Percentiles rank a stretch among this genome's conserved stretches.
These are phyloP conservation scores for Wickerhamomyces kurtzmanii DNA, from an alignment of 805 yeast species.

Conservation along the genomic window DNA sequence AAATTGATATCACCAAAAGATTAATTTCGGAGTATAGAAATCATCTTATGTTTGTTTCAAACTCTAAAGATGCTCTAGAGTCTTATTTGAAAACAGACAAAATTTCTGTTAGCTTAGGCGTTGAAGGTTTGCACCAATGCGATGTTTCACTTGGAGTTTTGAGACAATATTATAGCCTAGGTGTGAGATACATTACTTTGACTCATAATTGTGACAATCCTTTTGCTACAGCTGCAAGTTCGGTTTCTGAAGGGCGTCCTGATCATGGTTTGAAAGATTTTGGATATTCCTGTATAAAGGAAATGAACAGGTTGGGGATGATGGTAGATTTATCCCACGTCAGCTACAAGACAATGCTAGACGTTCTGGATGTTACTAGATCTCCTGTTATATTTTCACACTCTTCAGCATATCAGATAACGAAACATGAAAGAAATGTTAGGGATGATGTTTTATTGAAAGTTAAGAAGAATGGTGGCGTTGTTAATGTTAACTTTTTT, in stretches of 20 bases:
- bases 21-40: conserved; percentile 30
- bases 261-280: conserved; percentile 33
- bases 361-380: conserved; percentile 26
- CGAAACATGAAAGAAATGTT: conserved; percentile 36
- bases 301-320: conserved; percentile 45
- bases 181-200: conserved; percentile 43
- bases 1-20: conserved; percentile 39
- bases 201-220: conserved; percentile 51
- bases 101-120: conserved; percentile 39
- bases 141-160: conserved; percentile 39
- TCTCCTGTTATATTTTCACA: conserved; percentile 43
- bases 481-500: conserved; percentile 35
- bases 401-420: conserved; percentile 30
- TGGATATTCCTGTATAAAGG: conserved; percentile 30
- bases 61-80: conserved; percentile 29
- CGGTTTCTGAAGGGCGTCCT: conserved; percentile 32
- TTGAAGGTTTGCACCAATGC: conserved; percentile 45
- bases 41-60: conserved; percentile 27
- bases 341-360: conserved; percentile 36
- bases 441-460: conserved; percentile 32
- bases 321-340: conserved; percentile 42
- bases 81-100: conserved; percentile 20
- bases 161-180: conserved; percentile 37
- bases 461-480: conserved; percentile 34
- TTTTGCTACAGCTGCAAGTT: conserved; percentile 44